Percentiles rank a stretch among this genome's conserved stretches.
phyloP scores from a whole-genome alignment of 176 grass and related monocot genomes.

The Calamus simplicifolius region DNA sequence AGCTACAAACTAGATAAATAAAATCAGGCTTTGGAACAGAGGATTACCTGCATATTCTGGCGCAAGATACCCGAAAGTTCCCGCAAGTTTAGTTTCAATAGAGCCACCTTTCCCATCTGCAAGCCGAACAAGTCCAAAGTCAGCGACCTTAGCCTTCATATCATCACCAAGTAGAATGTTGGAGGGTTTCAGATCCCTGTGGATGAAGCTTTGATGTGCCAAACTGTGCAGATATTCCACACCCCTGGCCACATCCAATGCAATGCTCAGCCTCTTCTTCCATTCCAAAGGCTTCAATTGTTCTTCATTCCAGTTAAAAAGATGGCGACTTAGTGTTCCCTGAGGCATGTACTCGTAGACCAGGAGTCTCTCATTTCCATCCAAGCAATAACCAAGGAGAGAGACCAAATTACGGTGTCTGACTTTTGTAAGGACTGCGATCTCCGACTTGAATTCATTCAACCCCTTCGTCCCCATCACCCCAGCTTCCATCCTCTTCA shows the following conservation, averaged over 20 bases:
- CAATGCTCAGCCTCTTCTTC: slow-evolving; percentile 86
- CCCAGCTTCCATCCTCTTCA: slow-evolving; percentile 89
- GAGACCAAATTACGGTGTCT: slow-evolving; percentile 89
- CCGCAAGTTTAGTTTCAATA: slow-evolving; percentile 73
- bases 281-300: slow-evolving; percentile 69
- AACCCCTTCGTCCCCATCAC: slow-evolving; percentile 89
- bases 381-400: slow-evolving; percentile 81
- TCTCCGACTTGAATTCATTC: slow-evolving; percentile 91
- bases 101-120: slow-evolving; percentile 85
- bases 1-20: neutral
- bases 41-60: slow-evolving; percentile 90
- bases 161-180: slow-evolving; percentile 94
- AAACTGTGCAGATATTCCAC: slow-evolving; percentile 93
- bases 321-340: slow-evolving; percentile 60
- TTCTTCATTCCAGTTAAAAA: slow-evolving; percentile 67
- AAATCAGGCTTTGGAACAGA: slow-evolving; percentile 3
- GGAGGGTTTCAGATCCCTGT: slow-evolving; percentile 89
- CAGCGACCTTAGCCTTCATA: slow-evolving; percentile 97
- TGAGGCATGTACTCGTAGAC: slow-evolving; percentile 99
- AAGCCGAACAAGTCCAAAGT: slow-evolving; percentile 88
- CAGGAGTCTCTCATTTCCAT: slow-evolving; percentile 85
- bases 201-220: slow-evolving; percentile 93
- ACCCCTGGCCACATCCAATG: slow-evolving; percentile 89
- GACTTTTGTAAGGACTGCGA: slow-evolving; percentile 83
- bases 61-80: slow-evolving; percentile 92